Evolutionary conservation across 2,329 filamentous ascomycete genomes (phyloP).

Genomic region (Huntiella omanensis): DNA sequence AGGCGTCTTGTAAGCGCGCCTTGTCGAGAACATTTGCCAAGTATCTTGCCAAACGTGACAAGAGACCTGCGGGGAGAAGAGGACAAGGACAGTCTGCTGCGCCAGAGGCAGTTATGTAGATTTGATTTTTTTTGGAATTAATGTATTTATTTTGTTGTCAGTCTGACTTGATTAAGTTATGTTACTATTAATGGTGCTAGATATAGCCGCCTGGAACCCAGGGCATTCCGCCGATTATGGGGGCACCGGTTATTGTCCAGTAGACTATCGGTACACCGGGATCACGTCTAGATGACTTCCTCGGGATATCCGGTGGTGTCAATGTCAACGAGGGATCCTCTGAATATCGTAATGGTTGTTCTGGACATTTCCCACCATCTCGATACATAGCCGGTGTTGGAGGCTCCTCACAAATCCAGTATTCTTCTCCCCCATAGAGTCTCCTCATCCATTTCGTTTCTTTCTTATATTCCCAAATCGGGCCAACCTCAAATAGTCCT

Average conservation of each 20-base stretch:
- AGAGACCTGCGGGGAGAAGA: slow-evolving; percentile 4
- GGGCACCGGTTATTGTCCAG: slow-evolving; percentile 6
- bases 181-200: background rate
- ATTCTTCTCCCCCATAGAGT: background rate
- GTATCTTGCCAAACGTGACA: slow-evolving; percentile 45
- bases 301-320: slow-evolving; percentile 2
- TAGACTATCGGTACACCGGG: slow-evolving; percentile 6
- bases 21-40: slow-evolving; percentile 89
- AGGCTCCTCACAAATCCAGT: background rate
- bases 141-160: background rate
- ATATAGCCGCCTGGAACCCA: slow-evolving; percentile 10
- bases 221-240: slow-evolving; percentile 3
- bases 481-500: too few relatives aligned
- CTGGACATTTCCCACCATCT: slow-evolving; percentile 1
- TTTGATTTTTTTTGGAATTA: background rate
- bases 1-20: slow-evolving; percentile 94
- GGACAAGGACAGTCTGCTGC: background rate
- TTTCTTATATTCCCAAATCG: too few relatives aligned
- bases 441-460: too few relatives aligned
- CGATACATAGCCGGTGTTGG: slow-evolving; percentile 5
- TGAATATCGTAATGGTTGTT: background rate
- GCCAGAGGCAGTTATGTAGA: slow-evolving; percentile 6
- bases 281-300: slow-evolving; percentile 1
- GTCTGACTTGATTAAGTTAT: background rate
- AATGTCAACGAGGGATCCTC: background rate